Conservation (phyloP, 2,329 filamentous ascomycete genomes). For the Penicillium paneum region DNA sequence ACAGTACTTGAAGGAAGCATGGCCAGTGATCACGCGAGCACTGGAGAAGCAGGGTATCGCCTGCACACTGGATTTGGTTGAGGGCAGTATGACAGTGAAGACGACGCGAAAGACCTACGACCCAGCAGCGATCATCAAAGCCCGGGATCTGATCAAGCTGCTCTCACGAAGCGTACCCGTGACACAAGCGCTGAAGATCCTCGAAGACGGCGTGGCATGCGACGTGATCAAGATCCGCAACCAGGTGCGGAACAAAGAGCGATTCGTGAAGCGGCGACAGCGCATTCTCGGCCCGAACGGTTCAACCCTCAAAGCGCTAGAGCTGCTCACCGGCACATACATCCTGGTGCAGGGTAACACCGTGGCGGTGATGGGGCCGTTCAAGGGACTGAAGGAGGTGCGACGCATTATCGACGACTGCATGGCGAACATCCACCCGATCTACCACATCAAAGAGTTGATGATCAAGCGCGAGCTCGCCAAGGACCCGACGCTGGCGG, state of each 20-base stretch:
- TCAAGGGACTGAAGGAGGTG: slow-evolving; percentile 89
- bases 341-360: slow-evolving; percentile 97
- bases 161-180: slow-evolving; percentile 80
- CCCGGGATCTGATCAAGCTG: slow-evolving; percentile 89
- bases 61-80: slow-evolving; percentile 88
- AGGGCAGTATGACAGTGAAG: slow-evolving; percentile 95
- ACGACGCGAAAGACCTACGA: slow-evolving; percentile 91
- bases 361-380: slow-evolving; percentile 85
- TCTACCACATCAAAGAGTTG: slow-evolving; percentile 90
- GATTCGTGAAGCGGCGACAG: slow-evolving; percentile 92
- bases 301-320: slow-evolving; percentile 87
- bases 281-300: slow-evolving; percentile 88
- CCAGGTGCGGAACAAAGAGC: slow-evolving; percentile 87
- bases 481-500: slow-evolving; percentile 79
- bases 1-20: slow-evolving; percentile 85
- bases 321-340: slow-evolving; percentile 86
- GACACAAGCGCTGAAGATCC: slow-evolving; percentile 72
- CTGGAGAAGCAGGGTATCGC: slow-evolving; percentile 86
- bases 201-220: slow-evolving; percentile 86
- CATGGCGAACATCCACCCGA: slow-evolving; percentile 89
- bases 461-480: slow-evolving; percentile 92
- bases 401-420: slow-evolving; percentile 87
- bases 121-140: slow-evolving; percentile 88
- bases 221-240: slow-evolving; percentile 95
- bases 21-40: slow-evolving; percentile 83